Evolutionary conservation across 106 monocot genomes (phyloP).

Genomic region (Hemerocallis citrina): DNA sequence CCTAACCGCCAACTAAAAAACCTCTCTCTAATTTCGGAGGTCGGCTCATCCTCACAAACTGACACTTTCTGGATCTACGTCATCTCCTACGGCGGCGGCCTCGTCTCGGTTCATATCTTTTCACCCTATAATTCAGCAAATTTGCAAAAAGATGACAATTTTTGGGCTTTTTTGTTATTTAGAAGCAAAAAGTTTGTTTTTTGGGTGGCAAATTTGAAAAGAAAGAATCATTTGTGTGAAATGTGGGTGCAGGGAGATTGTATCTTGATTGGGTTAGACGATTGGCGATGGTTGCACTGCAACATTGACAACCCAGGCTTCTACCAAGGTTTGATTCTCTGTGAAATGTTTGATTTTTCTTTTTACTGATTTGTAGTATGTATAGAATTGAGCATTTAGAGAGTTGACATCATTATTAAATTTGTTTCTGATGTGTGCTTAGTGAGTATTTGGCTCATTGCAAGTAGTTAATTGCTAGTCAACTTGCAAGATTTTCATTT

Average conservation of each 20-base stretch:
- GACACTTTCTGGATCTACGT: constrained; percentile 87
- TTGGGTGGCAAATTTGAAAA: not conserved
- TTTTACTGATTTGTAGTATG: no score
- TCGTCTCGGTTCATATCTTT: constrained; percentile 62
- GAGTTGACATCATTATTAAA: no score
- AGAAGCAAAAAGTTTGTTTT: not conserved
- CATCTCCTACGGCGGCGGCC: constrained; percentile 94
- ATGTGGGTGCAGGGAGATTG: constrained; percentile 58
- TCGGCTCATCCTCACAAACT: constrained; percentile 35
- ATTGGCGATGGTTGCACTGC: constrained; percentile 75
- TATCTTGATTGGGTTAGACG: constrained; percentile 28
- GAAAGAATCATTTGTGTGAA: no score
- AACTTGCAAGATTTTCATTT: no score
- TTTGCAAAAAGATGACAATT: not conserved
- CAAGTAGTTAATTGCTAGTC: no score
- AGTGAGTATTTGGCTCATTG: no score
- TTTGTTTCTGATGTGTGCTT: no score
- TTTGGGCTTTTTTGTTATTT: not conserved
- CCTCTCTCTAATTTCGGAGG: constrained; percentile 25
- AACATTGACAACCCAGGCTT: constrained; percentile 86
- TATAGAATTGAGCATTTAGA: no score
- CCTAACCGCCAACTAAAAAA: not conserved
- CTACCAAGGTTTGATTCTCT: constrained; percentile 70
- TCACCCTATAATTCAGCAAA: not conserved
- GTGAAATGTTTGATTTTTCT: no score